Evolutionary conservation across 495 filamentous ascomycete genomes (phyloP), one percentile per base, ranked within the genome.

Genomic region (Tuber magnatum): DNA sequence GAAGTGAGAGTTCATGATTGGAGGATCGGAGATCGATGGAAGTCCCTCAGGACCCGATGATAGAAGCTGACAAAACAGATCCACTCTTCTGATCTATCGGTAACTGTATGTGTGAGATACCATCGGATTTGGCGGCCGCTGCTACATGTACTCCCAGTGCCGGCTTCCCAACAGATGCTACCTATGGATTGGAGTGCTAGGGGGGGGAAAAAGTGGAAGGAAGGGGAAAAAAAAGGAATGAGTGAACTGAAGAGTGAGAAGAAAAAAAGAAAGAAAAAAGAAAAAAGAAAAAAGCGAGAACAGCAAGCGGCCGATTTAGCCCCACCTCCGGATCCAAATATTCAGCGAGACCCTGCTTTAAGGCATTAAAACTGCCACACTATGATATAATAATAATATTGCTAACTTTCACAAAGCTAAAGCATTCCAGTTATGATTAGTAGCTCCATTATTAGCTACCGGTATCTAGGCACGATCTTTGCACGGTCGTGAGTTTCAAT

Each of bases 1-100:
- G 35, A 65, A 65, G 56, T 65, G 56, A 65, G 56, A 65, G 56
- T 65, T 65, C 56, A 65, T 65, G 56, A 65, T 65, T 65, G 56
- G 56, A 35, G 56, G 56, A 65, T 65, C 56, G 56, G 28, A 35
- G 56, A 65, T 65, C 56, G 56, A 65, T 65, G 56, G 56, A 65
- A 18, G 32, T 35, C 56, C 56, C 51, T 61, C 51, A 28, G 28
- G 51, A 14, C n/a, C 51, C 32, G 56, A 65, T 65, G 32, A 65
- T 65, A 35, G 56, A 65, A 32, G 56, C 28, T 65, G 56, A 35
- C 56, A 65, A 65, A 65, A 65, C 14, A 65, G 56, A 65, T 65
- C 56, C 28, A 65, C 56, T 65, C 28, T 35, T 35, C 56, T 65
- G 56, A 65, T 65, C 56, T 28, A 65, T 65, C 56, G 56, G 56